These are phyloP conservation scores for Olyra latifolia DNA, from an alignment of 176 grass and related monocot species.

Conservation along the genomic window DNA sequence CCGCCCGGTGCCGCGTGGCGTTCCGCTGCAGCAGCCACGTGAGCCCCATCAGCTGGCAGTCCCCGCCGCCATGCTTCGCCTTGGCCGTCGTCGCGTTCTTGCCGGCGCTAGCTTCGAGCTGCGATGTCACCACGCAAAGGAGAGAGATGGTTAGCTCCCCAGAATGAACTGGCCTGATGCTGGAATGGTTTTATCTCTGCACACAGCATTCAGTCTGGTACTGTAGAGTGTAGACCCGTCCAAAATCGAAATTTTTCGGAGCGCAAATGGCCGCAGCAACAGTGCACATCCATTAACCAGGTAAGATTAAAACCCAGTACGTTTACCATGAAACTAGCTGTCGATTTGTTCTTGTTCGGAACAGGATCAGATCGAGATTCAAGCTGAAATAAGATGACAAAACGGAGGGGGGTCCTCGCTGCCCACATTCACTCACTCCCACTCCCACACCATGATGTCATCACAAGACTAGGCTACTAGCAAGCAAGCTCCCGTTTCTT, in stretches of 20 bases:
- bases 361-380: constrained; percentile 14
- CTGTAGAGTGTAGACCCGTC: not conserved
- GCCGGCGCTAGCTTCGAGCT: constrained; percentile 41
- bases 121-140: not conserved
- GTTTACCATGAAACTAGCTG: not conserved
- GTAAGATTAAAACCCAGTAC: not conserved
- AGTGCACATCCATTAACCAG: not conserved
- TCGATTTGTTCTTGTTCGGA: not conserved
- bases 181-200: too few species aligned
- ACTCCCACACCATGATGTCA: too few species aligned
- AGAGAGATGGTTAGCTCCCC: not conserved
- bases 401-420: not conserved
- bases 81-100: constrained; percentile 17
- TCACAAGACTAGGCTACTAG: too few species aligned
- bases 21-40: constrained; percentile 80
- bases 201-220: not conserved
- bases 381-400: constrained; percentile 14
- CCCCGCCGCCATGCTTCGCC: constrained; percentile 21
- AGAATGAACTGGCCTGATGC: not conserved
- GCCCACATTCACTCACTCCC: too few species aligned
- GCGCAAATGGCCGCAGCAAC: not conserved
- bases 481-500: not conserved
- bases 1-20: constrained; percentile 46
- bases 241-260: not conserved
- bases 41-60: constrained; percentile 82